phyloP scores from a whole-genome alignment of 768 basidiomycete species.

The Termitomyces sp. region DNA sequence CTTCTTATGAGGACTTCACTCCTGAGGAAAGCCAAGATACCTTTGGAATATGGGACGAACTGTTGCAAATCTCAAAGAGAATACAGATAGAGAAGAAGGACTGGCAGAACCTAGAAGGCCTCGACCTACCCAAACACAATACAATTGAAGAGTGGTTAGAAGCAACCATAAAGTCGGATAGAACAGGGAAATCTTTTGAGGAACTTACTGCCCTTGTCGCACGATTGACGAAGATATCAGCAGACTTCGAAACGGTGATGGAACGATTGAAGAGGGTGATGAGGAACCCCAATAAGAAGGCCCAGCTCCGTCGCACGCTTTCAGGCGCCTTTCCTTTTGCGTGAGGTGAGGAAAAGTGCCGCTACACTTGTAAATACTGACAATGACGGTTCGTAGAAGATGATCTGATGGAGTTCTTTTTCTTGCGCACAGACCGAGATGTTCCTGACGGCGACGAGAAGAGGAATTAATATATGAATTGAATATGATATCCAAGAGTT shows the following conservation, averaged over 20 bases:
- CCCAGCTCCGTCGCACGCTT: neutral
- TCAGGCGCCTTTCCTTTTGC: neutral
- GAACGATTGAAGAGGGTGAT: neutral
- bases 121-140: neutral
- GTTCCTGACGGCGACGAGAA: neutral
- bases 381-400: neutral
- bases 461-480: neutral
- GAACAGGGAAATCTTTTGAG: neutral
- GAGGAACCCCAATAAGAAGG: neutral
- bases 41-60: neutral
- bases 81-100: neutral
- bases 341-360: neutral
- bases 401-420: neutral
- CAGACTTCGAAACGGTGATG: neutral
- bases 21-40: neutral
- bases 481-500: constrained; percentile 6
- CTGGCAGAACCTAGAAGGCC: neutral
- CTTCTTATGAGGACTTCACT: neutral
- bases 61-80: neutral
- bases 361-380: neutral
- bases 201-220: neutral
- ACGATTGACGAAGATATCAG: neutral
- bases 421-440: neutral
- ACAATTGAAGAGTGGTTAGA: neutral
- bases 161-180: neutral